Conservation (phyloP, 2,329 filamentous ascomycete genomes). For the Calcarisporium arbuscula region DNA sequence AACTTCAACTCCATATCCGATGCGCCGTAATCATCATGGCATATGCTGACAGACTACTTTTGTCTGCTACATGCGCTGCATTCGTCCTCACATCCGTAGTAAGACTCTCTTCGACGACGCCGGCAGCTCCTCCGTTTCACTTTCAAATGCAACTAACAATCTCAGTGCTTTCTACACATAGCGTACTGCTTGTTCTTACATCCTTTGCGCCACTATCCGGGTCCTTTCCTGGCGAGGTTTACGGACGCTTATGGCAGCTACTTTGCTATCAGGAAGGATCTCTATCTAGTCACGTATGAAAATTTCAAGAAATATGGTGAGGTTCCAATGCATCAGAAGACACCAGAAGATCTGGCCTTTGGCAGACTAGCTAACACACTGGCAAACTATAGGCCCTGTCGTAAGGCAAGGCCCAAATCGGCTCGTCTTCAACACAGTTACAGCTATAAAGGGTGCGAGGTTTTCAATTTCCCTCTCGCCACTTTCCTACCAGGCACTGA, state of each 20-base stretch:
- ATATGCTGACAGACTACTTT: background rate
- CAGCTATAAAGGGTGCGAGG: conserved; percentile 1
- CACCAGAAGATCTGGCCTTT: background rate
- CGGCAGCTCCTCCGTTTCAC: no score
- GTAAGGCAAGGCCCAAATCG: conserved; percentile 3
- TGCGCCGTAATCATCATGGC: background rate
- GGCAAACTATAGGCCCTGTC: background rate
- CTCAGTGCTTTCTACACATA: background rate
- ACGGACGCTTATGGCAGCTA: conserved; percentile 3
- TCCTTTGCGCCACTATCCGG: conserved; percentile 2
- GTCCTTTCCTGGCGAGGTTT: conserved; percentile 1
- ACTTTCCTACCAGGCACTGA: background rate
- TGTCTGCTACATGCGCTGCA: background rate
- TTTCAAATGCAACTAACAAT: no score
- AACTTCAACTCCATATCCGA: no score
- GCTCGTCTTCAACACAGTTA: conserved; percentile 3
- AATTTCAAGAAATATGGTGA: conserved; percentile 7
- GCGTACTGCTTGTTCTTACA: conserved; percentile 2
- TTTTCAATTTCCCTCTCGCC: no score
- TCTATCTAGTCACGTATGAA: conserved; percentile 2
- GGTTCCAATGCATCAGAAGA: background rate
- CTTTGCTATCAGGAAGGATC: background rate
- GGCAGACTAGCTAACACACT: no score
- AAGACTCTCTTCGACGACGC: background rate
- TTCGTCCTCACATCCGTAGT: background rate